These are phyloP conservation scores for Ophiostoma piceae DNA, from an alignment of 2,329 filamentous ascomycete species.

Conservation along the genomic window DNA sequence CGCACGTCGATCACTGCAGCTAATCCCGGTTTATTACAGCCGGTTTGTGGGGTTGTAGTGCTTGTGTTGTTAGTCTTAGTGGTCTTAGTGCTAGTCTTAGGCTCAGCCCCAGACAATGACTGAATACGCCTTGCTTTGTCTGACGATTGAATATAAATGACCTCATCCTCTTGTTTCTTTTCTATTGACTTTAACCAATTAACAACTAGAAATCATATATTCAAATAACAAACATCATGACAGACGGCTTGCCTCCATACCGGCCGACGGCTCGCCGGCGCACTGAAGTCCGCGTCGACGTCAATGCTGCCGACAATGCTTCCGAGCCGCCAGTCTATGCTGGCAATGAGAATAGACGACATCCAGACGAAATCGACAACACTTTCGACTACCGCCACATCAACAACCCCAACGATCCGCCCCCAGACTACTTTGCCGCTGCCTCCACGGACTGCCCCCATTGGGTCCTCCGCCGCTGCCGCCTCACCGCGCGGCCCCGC, in stretches of 20 bases:
- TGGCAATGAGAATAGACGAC: neutral
- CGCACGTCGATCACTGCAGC: too few relatives aligned
- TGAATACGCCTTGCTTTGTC: neutral
- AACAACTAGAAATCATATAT: too few relatives aligned
- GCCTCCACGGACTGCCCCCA: conserved; percentile 13
- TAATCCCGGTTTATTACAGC: neutral
- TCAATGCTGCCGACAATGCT: neutral
- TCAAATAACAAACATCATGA: neutral
- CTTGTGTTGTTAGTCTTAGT: too few relatives aligned
- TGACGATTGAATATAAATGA: neutral
- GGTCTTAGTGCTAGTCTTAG: neutral
- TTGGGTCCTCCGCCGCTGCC: conserved; percentile 20
- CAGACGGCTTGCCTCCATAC: neutral
- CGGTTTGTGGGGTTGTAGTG: neutral
- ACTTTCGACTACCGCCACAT: neutral
- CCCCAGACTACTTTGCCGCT: neutral
- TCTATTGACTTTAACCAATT: too few relatives aligned
- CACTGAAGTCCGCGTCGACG: neutral
- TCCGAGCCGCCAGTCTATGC: neutral
- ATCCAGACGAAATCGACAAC: neutral
- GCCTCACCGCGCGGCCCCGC: conserved; percentile 15
- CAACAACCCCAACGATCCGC: neutral
- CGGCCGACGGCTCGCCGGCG: neutral
- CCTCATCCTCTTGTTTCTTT: too few relatives aligned
- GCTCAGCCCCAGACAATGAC: neutral